These are phyloP conservation scores for Dendrobium catenatum DNA, from an alignment of 106 monocot genomes.

Conservation along the genomic window DNA sequence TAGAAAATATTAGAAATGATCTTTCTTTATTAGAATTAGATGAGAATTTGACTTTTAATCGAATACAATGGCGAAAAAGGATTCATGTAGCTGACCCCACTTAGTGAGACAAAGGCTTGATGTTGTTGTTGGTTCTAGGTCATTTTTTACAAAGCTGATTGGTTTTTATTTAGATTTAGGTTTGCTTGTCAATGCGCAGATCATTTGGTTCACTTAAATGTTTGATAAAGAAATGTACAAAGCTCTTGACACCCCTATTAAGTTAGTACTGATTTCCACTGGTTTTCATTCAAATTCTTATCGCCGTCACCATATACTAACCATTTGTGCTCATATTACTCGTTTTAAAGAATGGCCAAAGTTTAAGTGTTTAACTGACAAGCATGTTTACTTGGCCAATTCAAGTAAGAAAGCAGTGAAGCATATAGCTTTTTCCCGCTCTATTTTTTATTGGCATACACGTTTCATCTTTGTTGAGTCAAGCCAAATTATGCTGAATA, in stretches of 20 bases:
- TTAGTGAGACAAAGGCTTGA: too few species aligned
- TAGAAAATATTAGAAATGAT: too few species aligned
- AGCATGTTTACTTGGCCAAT: background rate
- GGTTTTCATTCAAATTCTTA: background rate
- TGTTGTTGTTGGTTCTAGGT: background rate
- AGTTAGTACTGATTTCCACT: background rate
- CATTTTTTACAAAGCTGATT: background rate
- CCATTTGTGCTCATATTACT: background rate
- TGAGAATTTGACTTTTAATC: too few species aligned
- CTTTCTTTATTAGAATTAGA: too few species aligned
- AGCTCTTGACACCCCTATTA: background rate
- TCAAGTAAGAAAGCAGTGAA: background rate
- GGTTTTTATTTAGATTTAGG: background rate
- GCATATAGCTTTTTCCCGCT: background rate
- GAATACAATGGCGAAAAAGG: too few species aligned
- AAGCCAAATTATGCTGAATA: background rate
- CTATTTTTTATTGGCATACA: too few species aligned
- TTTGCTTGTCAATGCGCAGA: background rate
- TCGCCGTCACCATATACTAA: background rate
- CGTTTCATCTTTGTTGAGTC: background rate
- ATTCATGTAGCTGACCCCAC: too few species aligned
- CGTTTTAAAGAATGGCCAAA: background rate
- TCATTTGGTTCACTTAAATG: background rate
- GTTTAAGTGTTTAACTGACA: background rate
- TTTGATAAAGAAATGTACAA: background rate